Percentiles rank a stretch among this genome's conserved stretches.
Evolutionary conservation across 139 green algal genomes (phyloP).

Genomic region (Spirogloea muscicola): DNA sequence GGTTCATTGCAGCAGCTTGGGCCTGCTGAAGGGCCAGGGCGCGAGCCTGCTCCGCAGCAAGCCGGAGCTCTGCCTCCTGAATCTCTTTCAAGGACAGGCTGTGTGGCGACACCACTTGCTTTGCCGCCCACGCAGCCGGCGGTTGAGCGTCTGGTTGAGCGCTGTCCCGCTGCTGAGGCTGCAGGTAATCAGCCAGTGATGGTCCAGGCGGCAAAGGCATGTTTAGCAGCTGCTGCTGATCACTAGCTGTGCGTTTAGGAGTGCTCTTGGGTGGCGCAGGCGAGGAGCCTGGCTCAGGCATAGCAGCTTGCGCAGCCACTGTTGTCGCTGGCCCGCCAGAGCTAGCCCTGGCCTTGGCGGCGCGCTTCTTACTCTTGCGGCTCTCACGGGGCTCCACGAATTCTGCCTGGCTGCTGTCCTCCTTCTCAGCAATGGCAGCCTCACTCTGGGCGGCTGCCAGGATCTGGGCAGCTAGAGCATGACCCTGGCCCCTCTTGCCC

Average conservation of each 20-base stretch:
- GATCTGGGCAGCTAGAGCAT: no score
- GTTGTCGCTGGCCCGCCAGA: not conserved
- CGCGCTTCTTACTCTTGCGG: slow-evolving; percentile 35
- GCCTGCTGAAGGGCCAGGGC: not conserved
- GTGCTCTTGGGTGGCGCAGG: no score
- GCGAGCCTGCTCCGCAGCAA: not conserved
- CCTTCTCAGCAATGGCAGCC: not conserved
- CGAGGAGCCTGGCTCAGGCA: no score
- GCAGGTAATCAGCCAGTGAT: no score
- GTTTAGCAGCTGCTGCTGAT: not conserved
- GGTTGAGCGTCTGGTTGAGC: no score
- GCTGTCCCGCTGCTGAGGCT: no score
- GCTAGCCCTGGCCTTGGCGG: slow-evolving; percentile 9
- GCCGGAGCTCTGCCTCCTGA: slow-evolving; percentile 33
- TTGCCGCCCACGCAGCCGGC: no score
- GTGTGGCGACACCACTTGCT: no score
- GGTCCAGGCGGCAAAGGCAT: not conserved
- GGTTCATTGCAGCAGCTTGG: not conserved
- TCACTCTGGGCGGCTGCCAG: not conserved
- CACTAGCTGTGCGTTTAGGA: no score
- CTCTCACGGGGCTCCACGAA: slow-evolving; percentile 36
- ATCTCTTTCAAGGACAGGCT: slow-evolving; percentile 43
- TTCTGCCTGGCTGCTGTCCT: slow-evolving; percentile 24
- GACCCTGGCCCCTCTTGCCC: no score
- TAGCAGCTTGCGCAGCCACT: not conserved